Base-by-base conservation (phyloP, 306 rosid genomes). In the Neltuma alba region DNA sequence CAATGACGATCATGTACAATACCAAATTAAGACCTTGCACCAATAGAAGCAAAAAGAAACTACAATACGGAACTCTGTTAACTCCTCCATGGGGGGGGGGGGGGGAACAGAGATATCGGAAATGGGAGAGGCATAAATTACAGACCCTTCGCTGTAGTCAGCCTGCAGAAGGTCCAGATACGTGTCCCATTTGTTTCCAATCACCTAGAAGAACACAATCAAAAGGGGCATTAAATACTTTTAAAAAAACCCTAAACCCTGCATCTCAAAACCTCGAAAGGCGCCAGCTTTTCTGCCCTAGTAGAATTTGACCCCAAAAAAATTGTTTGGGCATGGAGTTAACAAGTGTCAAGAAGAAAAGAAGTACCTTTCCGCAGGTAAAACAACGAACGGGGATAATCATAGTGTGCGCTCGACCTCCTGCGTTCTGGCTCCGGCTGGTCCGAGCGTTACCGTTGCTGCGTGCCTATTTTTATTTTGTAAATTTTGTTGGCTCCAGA, bases 131-230 rank as follows among this genome's bases (percentile, higher is more conserved):
- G 62, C 3, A 65, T 58, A n/a, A 47, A 60, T 37, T 13, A 72
- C 89, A 47, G 7, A 91, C 99, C 98, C 99, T 91, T 95, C 99
- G 23, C 86, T 66, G 72, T 92, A 95, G 75, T 95, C 99, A 0
- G 98, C 86, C 70, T 95, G 98, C 33, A 92, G 88, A 87, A 95
- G 97, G 72, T 95, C 98, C 34, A 95, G 89, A 79, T 95, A 95
- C 7, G 88, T 47, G 45, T 95, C 99, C 98, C 99, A 95, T 80
- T 95, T 95, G 92, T 95, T 91, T 70, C 97, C 99, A 50, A 95
- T 92, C 40, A 95, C 97, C 99, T 91, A 80, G 40, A 86, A 10
- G 20, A 40, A 45, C 67, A 23, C 82, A 75, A 75, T 41, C 48
- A 77, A 50, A 47, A 1, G 10, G 42, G 12, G 45, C 34, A 33